Base-by-base conservation (phyloP, 805 yeast species). In the Kuraishia molischiana region DNA sequence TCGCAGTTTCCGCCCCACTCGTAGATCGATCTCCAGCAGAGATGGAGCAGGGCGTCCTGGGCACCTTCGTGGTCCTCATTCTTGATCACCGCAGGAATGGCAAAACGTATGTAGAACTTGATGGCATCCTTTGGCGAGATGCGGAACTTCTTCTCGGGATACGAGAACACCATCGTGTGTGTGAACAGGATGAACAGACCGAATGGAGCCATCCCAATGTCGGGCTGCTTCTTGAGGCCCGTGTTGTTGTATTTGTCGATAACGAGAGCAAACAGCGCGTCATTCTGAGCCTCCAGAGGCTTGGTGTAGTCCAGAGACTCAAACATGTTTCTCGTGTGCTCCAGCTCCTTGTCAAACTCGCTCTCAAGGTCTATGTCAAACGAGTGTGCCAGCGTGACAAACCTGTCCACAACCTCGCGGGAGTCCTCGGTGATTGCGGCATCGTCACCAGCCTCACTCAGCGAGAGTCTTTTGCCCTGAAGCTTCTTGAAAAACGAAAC, bases 281-380 rank as follows among this genome's bases (percentile, higher is more conserved):
- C 64, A 35, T 54, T 54, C 11, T 54, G 44, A 0, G 51, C 52
- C 10, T 59, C 53, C 4, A 53, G 53, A 15, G 51, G 45, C 4
- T 24, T 33, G 11, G 32, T 24, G 29, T 44, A 49, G 35, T 56
- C 53, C 10, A 58, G 41, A 10, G 50, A 37, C 9, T 53, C 49
- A 36, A 81, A 74, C 3, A 80, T 49, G 2, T 52, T 47, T 31
- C 53, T 56, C 2, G 78, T 56, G 24, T 64, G 63, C 3, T 52
- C 47, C 6, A 66, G 50, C 49, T 49, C 54, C 2, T 59, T 45
- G 2, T 46, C 42, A 32, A 79, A 67, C 18, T 57, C 55, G 1
- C 49, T 48, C n/a, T 57, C 58, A 10, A 77, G 58, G 37, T 79
- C 74, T 37, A 85, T 50, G 55, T 89, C 97, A 56, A 72, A 73